Evolutionary conservation across 192 early-diverging fungal species (phyloP), one percentile per base, ranked within the genome.

Genomic region (Linnemannia hyalina): DNA sequence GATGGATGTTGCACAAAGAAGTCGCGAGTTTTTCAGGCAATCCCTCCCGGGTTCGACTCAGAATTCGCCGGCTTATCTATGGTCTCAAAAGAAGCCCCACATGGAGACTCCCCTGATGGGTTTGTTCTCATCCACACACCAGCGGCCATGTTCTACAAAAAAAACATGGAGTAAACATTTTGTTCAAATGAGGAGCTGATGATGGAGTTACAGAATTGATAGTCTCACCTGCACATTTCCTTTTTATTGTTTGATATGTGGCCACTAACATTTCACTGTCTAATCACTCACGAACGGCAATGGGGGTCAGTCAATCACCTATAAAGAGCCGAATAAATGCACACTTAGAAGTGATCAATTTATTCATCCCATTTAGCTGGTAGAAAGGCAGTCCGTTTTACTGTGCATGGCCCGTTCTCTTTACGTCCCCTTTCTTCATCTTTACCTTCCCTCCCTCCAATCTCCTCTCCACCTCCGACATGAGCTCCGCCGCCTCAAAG

Each of bases 21-120:
- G 84, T 86, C 84, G 76, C 73, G 75, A 71, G 47, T 42, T 73
- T 60, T 72, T 81, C 84, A 86, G 78, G 75, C 63, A 35, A 55
- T 68, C 78, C 79, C 79, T 86, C 84, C 84, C 84, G 77, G 72
- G 70, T 65, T 42, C 74, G 42, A 70, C 76, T 80, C 71, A 47
- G 41, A 22, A 22, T 52, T 22, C 49, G 73, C 84, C 84, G 84
- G 84, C 84, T 86, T 86, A 69, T 86, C 70, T 63, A 18, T 63
- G 40, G 63, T 65, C 84, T 75, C 74, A 63, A 23, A 36, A 49
- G 32, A 40, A 32, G 40, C 44, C 36, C 71, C 74, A 69, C 73
- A 57, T 60, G 23, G 71, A 78, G 57, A 47, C n/a, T 16, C 42
- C 77, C 73, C 70, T 77, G 75, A 68, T 86, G 32, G 74, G 68